Conservation (phyloP, 78 protist genomes). For the Chrysochromulina tobinii region DNA sequence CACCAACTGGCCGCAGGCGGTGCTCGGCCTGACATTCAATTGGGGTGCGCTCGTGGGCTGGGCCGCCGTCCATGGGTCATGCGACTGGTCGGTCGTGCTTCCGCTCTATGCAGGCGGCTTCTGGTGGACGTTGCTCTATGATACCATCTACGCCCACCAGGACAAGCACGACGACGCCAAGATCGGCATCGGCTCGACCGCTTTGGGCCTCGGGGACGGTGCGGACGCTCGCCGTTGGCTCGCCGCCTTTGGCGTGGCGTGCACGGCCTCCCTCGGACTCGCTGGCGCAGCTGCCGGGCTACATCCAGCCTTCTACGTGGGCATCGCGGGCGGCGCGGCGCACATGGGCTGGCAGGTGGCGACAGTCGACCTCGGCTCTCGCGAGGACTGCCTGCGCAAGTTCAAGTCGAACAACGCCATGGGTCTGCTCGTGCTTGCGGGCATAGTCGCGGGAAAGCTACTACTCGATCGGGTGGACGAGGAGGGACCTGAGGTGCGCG, state of each 20-base stretch:
- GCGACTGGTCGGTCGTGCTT: constrained; percentile 25
- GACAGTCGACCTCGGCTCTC: constrained; percentile 56
- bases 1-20: constrained; percentile 84
- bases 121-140: constrained; percentile 87
- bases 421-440: not conserved
- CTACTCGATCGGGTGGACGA: too few species aligned
- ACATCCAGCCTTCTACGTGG: not conserved
- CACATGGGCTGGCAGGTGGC: constrained; percentile 76
- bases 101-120: constrained; percentile 54
- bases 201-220: constrained; percentile 55
- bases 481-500: too few species aligned
- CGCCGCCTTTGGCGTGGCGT: not conserved
- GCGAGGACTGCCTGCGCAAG: constrained; percentile 8
- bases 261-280: not conserved
- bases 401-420: constrained; percentile 25
- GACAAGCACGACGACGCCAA: constrained; percentile 82
- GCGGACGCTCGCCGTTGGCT: constrained; percentile 45
- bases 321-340: constrained; percentile 14
- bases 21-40: constrained; percentile 88
- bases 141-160: constrained; percentile 91
- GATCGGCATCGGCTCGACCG: constrained; percentile 87
- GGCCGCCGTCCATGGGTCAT: constrained; percentile 67
- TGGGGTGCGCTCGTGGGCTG: constrained; percentile 89
- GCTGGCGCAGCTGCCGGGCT: not conserved
- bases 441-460: not conserved